Evolutionary conservation across 2,329 filamentous ascomycete genomes (phyloP), one percentile per base, ranked within the genome.

Genomic region (Neonectria coccinea): DNA sequence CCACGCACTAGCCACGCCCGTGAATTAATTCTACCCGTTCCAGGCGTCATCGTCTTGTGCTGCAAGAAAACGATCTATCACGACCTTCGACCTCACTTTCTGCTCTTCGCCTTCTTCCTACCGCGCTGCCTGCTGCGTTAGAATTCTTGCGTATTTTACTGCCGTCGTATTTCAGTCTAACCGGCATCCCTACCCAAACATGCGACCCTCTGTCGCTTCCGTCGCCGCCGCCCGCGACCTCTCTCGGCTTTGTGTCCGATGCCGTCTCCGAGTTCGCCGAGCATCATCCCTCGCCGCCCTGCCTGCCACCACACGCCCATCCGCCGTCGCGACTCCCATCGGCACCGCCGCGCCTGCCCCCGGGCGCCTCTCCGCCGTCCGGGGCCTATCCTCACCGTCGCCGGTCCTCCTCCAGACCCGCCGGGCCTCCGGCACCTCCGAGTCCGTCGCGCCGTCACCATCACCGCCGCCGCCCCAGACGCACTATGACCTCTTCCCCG

Each of bases 401-500:
- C 22, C 58, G 22, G 39, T 48, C 14, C 16, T 65, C 31, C 39
- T 60, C 22, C 67, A 67, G 50, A 55, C 33, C 57, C 66, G 64
- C 27, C 51, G 65, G 56, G 53, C 52, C 59, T 68, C 66, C 62
- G 44, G 65, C 45, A 25, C 52, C 51, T 51, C 67, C 44, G 62
- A 60, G 51, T 33, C 54, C 11, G 57, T 22, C 57, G 39, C 52
- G n/a, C n/a, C 39, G 8, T 18, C 64, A 22, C 39, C 56, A 27
- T 47, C 63, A 50, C 39, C 65, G n/a, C 16, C 52, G 54, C 69
- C 69, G 65, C 67, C 74, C 16, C 58, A 61, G 31, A 93, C 90
- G 59, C 88, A 95, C 84, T 98, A 97, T 85, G 88, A 90, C 60
- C 88, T 98, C 80, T 99, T 99, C 84, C 94, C 94, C 1, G 77